A percentile compares a stretch with the other conserved stretches of the same genome.
Evolutionary conservation across 352 stramenopile species (phyloP).

Genomic region (Globisporangium canariense): DNA sequence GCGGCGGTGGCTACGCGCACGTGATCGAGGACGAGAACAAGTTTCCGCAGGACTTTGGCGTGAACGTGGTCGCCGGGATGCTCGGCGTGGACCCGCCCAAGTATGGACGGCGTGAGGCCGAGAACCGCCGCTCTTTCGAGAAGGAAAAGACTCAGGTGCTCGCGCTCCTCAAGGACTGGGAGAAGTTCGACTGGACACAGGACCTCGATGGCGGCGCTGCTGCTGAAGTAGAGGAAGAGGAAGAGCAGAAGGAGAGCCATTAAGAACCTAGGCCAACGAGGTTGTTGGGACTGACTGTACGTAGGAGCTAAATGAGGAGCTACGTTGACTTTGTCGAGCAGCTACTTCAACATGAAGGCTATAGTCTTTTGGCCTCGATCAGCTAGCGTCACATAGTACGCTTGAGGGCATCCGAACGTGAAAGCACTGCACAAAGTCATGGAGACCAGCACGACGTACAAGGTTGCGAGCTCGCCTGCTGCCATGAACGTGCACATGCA

Average conservation of each 20-base stretch:
- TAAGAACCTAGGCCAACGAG: neutral
- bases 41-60: slow-evolving; percentile 75
- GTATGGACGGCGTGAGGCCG: slow-evolving; percentile 43
- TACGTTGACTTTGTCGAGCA: too few relatives aligned
- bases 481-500: too few relatives aligned
- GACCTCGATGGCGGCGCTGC: slow-evolving; percentile 50
- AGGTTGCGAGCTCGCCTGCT: too few relatives aligned
- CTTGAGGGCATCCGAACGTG: too few relatives aligned
- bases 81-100: slow-evolving; percentile 62
- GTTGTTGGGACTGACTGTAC: too few relatives aligned
- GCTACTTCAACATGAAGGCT: too few relatives aligned
- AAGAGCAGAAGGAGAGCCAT: neutral
- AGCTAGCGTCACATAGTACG: too few relatives aligned
- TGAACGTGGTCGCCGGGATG: slow-evolving; percentile 78
- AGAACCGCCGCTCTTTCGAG: slow-evolving; percentile 37
- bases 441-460: too few relatives aligned
- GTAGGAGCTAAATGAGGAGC: too few relatives aligned
- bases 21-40: slow-evolving; percentile 78
- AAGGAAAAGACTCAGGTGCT: slow-evolving; percentile 62
- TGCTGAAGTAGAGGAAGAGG: neutral
- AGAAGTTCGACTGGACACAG: slow-evolving; percentile 72
- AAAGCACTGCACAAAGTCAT: too few relatives aligned
- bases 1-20: slow-evolving; percentile 72
- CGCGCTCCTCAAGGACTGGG: slow-evolving; percentile 62
- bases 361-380: too few relatives aligned